Evolutionary conservation across 129 eudicot species (phyloP), one percentile per base, ranked within the genome.

Genomic region (Glebionis coronaria): DNA sequence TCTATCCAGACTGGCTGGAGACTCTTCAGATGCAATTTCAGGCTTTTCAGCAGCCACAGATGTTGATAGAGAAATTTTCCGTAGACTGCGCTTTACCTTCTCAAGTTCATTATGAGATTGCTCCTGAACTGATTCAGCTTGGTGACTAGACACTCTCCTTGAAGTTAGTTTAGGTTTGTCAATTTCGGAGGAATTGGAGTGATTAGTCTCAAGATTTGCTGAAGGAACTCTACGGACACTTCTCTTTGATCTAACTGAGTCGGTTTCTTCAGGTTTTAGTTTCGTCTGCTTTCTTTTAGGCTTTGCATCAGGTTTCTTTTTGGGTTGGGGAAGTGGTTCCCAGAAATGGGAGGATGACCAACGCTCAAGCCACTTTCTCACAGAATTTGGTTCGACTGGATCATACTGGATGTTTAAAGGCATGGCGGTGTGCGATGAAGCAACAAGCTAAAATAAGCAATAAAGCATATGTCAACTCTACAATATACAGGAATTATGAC

Each of bases 91-190:
- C 56, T 90, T 90, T 8, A 87, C 95, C 74, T 81, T 90, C 70
- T 87, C 97, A 28, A 90, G 91, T 82, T 90, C 97, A 76, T 19
- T 84, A 57, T 80, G 83, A 47, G 95, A 82, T 19, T 79, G 89
- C 42, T 90, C 91, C 31, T 76, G 88, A 50, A 49, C 77, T 16
- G 74, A 12, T 63, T 87, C 95, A 9, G 61, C 67, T 56, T 75
- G 88, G 60, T 74, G 85, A 31, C 35, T 70, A 2, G 80, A 53
- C 38, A 28, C 58, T 66, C 71, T 81, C 68, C 68, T 72, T 12
- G 51, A 73, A 71, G 64, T 56, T 15, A 56, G 76, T 59, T 73
- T 72, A 4, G 88, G 71, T 66, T 82, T 90, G 52, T 82, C 95
- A 13, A 8, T 14, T 61, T 87, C 91, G 4, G 74, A 60, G 47